A percentile compares a stretch with the other conserved stretches of the same genome.
phyloP scores from a whole-genome alignment of 805 yeast species.

The Schwanniomyces sp. region DNA sequence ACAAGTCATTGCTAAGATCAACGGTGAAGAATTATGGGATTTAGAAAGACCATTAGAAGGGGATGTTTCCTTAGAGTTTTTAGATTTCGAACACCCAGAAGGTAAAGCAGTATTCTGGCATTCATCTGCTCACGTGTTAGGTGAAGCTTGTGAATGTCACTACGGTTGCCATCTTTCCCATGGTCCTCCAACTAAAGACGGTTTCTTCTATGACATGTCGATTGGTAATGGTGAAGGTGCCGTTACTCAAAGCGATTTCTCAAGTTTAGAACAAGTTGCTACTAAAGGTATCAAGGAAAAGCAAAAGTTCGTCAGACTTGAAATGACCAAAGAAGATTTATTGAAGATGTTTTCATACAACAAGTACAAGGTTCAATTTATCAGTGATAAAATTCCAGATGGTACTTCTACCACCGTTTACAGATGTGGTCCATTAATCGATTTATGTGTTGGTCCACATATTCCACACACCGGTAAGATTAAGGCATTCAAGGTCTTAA shows the following conservation, averaged over 20 bases:
- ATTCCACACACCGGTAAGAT: constrained; percentile 96
- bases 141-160: constrained; percentile 97
- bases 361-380: constrained; percentile 89
- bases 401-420: constrained; percentile 95
- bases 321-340: constrained; percentile 86
- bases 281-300: constrained; percentile 91
- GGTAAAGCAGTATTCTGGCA: constrained; percentile 98
- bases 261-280: constrained; percentile 79
- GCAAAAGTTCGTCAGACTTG: constrained; percentile 92
- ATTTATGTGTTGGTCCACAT: constrained; percentile 97
- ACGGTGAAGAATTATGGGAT: constrained; percentile 87
- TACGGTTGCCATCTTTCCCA: constrained; percentile 82
- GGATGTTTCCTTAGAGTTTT: constrained; percentile 67
- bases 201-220: constrained; percentile 96
- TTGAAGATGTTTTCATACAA: constrained; percentile 93
- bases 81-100: constrained; percentile 91
- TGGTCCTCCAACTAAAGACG: constrained; percentile 98
- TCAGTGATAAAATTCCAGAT: constrained; percentile 88
- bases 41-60: constrained; percentile 88
- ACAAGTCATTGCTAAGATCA: constrained; percentile 86
- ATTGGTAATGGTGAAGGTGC: constrained; percentile 67
- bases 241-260: constrained; percentile 81
- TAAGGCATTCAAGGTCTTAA: constrained; percentile 89
- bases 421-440: constrained; percentile 96
- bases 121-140: constrained; percentile 96